Base-by-base conservation (phyloP, 768 basidiomycete species). In the Naganishia randhawae region DNA sequence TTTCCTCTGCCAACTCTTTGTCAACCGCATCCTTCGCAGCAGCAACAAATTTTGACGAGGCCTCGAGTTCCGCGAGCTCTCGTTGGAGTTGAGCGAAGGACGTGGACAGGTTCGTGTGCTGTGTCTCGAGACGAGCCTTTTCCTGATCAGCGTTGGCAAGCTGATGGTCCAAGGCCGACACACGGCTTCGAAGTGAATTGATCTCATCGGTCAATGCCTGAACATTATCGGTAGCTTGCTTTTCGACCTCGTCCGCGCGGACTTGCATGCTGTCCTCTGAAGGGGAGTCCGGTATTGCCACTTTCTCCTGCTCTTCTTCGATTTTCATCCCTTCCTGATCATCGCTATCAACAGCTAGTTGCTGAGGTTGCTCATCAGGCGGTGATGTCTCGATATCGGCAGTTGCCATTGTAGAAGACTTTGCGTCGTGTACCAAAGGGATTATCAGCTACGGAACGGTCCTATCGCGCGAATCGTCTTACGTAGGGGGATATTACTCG, bases 11-110 rank as follows among this genome's bases (percentile, higher is more conserved):
- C 17, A 79, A 66, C 35, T 75, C 72, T 7, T 48, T 50, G 50
- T 78, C 77, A 9, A 77, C 75, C 9, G 77, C 78, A 22, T 78
- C 77, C 62, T 76, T 79, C 17, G 78, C 75, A 0, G 78, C 78
- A 6, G 69, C 48, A 48, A 76, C 27, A 55, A 77, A 79, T n/a
- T 50, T 55, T 19, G 37, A 33, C 14, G 57, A 61, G 14, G 57
- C 57, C n/a, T n/a, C 57, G 33, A 61, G 25, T 42, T 61, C 37
- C 13, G 57, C 37, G 33, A 61, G 57, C 32, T 61, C 57, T 25
- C 57, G 57, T 61, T 61, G 57, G 16, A 61, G 22, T 35, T 61
- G 57, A 29, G 57, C 57, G 16, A 41, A 61, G 11, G 57, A 61
- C 3, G 37, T 14, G 25, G 57, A 39, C 4, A 61, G 33, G 22